Evolutionary conservation across 495 filamentous ascomycete genomes (phyloP), one percentile per base, ranked within the genome.

Genomic region (Trichocladium uniseriatum): DNA sequence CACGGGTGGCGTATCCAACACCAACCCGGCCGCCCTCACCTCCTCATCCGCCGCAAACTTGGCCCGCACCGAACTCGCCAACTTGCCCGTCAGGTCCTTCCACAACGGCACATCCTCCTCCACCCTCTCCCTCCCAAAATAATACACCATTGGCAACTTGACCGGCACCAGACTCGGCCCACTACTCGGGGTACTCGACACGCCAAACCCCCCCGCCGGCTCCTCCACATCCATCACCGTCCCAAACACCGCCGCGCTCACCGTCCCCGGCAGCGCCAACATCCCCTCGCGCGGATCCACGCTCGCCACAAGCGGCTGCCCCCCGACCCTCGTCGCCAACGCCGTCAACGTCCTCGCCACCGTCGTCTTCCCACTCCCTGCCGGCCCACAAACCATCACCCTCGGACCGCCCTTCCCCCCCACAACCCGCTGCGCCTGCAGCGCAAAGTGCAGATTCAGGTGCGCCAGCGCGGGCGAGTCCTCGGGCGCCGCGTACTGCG

Each of bases 81-180:
- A 69, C 52, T 87, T 75, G 29, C 83, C 84, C 35, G 86, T 67
- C 48, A 97, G 61, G 1, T 81, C 79, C 65, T 79, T 85, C 63
- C 82, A 95, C 11, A 90, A 61, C 36, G 72, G 74, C 22, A 77
- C 70, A 44, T 90, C 85, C 6, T 87, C 85, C 51, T 92, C 84
- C 3, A 87, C 80, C 51, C 72, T 83, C 35, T 79, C 72, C 45
- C 86, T 71, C 9, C 89, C 89, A 66, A 88, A 89, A 57, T 86
- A 86, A 58, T 95, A 96, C n/a, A 89, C 87, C 46, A 97, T 66
- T 16, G 94, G 94, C 55, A 92, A 69, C 69, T 95, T 97, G 20
- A 95, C 86, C 1, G 92, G 89, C 14, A 92, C 78, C 11, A 80
- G 77, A 52, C 83, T 92, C 6, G 94, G 89, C 2, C 90, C 91